These are phyloP conservation scores for Botrytis sinoallii DNA, from an alignment of 2,329 filamentous ascomycete genomes.

Conservation along the genomic window DNA sequence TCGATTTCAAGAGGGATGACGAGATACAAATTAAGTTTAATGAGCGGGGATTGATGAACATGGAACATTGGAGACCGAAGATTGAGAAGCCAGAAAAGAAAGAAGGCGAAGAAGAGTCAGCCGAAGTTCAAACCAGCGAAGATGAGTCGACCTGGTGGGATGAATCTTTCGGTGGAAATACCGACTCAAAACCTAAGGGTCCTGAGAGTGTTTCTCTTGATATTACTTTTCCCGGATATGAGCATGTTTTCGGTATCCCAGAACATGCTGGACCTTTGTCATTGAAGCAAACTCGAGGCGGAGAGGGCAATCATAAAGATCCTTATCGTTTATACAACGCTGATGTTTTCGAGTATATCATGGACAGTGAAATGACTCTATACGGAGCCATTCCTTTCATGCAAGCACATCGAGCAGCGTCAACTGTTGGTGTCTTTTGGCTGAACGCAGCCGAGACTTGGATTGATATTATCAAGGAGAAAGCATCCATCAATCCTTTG, in stretches of 20 bases:
- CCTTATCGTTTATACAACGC: conserved; percentile 95
- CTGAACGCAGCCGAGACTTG: conserved; percentile 95
- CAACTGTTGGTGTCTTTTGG: conserved; percentile 95
- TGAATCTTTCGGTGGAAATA: conserved; percentile 91
- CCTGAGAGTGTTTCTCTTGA: conserved; percentile 90
- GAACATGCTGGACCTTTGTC: conserved; percentile 88
- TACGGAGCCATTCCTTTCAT: conserved; percentile 98
- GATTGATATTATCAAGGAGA: conserved; percentile 88
- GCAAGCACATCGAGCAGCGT: conserved; percentile 93
- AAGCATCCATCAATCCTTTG: conserved; percentile 69
- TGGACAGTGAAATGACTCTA: conserved; percentile 96
- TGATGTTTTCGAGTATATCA: conserved; percentile 96
- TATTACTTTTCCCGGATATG: conserved; percentile 87
- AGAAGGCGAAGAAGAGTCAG: conserved; percentile 42
- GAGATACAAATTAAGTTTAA: conserved; percentile 84
- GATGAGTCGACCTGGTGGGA: conserved; percentile 98
- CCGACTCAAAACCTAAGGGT: conserved; percentile 89
- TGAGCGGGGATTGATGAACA: conserved; percentile 80
- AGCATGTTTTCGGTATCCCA: conserved; percentile 90
- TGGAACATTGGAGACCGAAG: conserved; percentile 95
- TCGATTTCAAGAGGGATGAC: conserved; percentile 85
- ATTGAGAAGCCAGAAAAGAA: conserved; percentile 52
- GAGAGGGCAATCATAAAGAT: conserved; percentile 78
- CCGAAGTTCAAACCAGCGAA: conserved; percentile 45
- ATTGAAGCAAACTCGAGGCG: conserved; percentile 84